Evolutionary conservation across 1,284 basidiomycete species (phyloP), one percentile per base, ranked within the genome.

Genomic region (Ganoderma meredithae): DNA sequence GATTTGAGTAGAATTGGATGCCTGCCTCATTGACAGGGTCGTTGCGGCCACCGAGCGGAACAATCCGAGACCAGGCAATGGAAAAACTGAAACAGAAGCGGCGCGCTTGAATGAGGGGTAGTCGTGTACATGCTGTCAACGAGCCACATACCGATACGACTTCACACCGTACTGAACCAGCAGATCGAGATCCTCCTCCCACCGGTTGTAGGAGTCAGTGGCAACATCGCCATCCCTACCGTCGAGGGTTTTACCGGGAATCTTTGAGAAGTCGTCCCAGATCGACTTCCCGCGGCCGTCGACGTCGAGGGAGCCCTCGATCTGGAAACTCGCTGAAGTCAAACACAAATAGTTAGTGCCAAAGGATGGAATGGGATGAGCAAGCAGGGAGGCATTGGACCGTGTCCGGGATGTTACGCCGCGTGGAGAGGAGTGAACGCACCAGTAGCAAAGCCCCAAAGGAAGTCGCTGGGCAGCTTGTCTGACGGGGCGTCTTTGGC

Each of bases 361-460:
- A 55, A 43, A 25, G 64, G 59, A 67, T 31, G 27, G 27, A 70
- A 68, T 67, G 61, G 4, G 39, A 44, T 25, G 31, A 9, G 13
- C 47, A 31, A 17, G 15, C n/a, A 25, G 31, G 33, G 25, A 39
- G 33, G 36, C 47, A 3, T 22, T 8, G 61, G 13, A 39, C 13
- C 9, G 19, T 12, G 17, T 17, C 12, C 47, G 17, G 25, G n/a
- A 25, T 40, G 49, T 31, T 41, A n/a, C 33, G 17, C 13, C 9
- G 17, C 55, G 25, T n/a, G 2, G 10, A 22, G n/a, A 52, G 27
- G n/a, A 22, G 10, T 43, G 60, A 60, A 66, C 70, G 70, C 62
- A 86, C 90, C 90, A 22, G 92, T 92, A 4, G 90, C 89, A 74
- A 90, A 91, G 62, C 90, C 91, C 85, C 89, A 92, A 62, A 90